Evolutionary conservation across 306 rosid genomes (phyloP), one percentile per base, ranked within the genome.

Genomic region (Medicago arabica): DNA sequence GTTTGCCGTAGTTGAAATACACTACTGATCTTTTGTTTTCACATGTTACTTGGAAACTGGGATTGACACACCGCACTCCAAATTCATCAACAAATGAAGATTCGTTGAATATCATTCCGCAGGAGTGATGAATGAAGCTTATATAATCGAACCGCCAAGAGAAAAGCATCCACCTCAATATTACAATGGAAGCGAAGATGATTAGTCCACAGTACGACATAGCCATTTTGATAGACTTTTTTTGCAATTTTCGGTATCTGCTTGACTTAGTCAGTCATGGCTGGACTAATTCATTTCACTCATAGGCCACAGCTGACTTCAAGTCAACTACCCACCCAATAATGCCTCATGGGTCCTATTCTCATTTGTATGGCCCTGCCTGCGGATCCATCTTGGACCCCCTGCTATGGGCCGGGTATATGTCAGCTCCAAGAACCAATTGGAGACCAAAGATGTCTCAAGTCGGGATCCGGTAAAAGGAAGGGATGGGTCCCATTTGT

Each of bases 1-100:
- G 14, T 3, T 28, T 1, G 3, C 15, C 49, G 53, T 70, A 70
- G 63, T 51, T 31, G 8, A 70, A 10, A 64, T 34, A 51, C 6
- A 51, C 12, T 15, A 70, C 75, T 0, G 63, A 1, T 34, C 34
- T 70, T 7, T 70, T 70, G 49, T 51, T 31, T 34, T 70, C 64
- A 51, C 63, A 68, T 23, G 4, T 23, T 12, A 68, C 34, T 18
- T 39, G n/a, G 34, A n/a, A 67, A 7, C 40, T 21, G 4, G 58
- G 72, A 46, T 67, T 8, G 6, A 0, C 55, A 21, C 54, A 67
- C 16, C 0, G 3, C 0, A 23, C 28, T 23, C 28, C 28, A 23
- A 4, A 3, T 6, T 7, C 0, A 14, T 12, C 9, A 17, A 51
- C 5, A 39, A n/a, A n/a, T n/a, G n/a, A n/a, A n/a, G n/a, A n/a